A percentile compares a stretch with the other conserved stretches of the same genome.
Conservation (phyloP, 768 basidiomycete species). For the Leccinum barrowsii region DNA sequence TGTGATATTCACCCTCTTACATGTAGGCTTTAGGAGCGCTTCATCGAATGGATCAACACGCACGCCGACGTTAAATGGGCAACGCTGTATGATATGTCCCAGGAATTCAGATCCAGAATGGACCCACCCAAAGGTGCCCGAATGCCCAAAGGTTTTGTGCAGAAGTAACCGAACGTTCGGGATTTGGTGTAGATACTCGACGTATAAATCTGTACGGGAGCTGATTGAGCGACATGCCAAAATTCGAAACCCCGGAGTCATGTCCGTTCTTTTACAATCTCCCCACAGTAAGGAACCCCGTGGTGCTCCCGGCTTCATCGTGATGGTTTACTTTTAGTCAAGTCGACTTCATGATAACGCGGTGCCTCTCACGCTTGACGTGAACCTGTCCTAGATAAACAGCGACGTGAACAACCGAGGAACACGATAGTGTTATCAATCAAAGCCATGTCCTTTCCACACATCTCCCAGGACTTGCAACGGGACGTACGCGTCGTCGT, state of each 20-base stretch:
- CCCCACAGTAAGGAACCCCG: constrained; percentile 2
- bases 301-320: neutral
- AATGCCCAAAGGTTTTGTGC: constrained; percentile 49
- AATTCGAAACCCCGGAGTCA: constrained; percentile 1
- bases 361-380: constrained; percentile 7
- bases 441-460: constrained; percentile 18
- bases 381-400: constrained; percentile 12
- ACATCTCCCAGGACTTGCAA: constrained; percentile 57
- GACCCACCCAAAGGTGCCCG: constrained; percentile 45
- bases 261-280: neutral
- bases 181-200: constrained; percentile 4
- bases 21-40: constrained; percentile 47
- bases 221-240: neutral
- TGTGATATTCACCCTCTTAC: neutral
- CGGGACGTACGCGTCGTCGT: constrained; percentile 43
- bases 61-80: constrained; percentile 71
- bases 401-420: neutral
- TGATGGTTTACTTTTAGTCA: constrained; percentile 1
- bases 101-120: constrained; percentile 55
- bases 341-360: neutral
- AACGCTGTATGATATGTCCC: constrained; percentile 64
- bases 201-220: neutral
- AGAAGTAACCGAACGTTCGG: neutral
- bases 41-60: constrained; percentile 72
- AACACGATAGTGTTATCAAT: neutral